Evolutionary conservation across 495 filamentous ascomycete species (phyloP).

Genomic region (Barbatosphaeria neglecta): DNA sequence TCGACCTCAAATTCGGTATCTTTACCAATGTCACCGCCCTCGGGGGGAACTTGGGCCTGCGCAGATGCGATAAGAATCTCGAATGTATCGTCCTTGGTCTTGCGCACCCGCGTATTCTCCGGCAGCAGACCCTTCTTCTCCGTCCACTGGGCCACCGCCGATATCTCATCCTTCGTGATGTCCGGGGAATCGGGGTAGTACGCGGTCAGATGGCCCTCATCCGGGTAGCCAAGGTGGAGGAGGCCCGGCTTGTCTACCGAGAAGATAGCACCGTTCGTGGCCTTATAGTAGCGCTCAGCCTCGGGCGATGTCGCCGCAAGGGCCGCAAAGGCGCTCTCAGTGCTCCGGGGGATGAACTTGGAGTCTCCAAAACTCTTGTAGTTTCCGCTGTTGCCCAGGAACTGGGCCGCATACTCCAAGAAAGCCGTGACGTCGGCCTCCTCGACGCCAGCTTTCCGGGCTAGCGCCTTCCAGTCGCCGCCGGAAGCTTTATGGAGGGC

Average conservation of each 20-base stretch:
- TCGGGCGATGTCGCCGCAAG: conserved; percentile 53
- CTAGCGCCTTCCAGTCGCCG: conserved; percentile 70
- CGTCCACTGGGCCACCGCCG: conserved; percentile 57
- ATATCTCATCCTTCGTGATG: conserved; percentile 80
- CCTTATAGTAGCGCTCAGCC: conserved; percentile 53
- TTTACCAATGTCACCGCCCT: conserved; percentile 59
- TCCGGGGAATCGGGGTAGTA: conserved; percentile 85
- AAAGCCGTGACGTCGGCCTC: conserved; percentile 61
- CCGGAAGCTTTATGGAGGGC: conserved; percentile 57
- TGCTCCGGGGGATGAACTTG: conserved; percentile 81
- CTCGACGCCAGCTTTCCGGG: conserved; percentile 55
- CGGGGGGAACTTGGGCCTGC: conserved; percentile 28
- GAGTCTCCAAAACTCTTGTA: conserved; percentile 94
- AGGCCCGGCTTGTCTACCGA: conserved; percentile 50
- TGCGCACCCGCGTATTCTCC: conserved; percentile 81
- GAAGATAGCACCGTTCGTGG: conserved; percentile 64
- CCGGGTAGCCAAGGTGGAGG: conserved; percentile 79
- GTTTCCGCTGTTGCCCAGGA: conserved; percentile 85
- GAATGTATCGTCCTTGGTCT: conserved; percentile 58
- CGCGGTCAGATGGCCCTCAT: conserved; percentile 71
- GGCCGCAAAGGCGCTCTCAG: conserved; percentile 52
- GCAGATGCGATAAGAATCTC: conserved; percentile 80
- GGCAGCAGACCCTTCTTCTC: conserved; percentile 57
- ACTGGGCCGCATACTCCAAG: conserved; percentile 77
- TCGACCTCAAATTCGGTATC: conserved; percentile 54